These are phyloP conservation scores for Nicotiana rustica DNA, from an alignment of 305 asterid genomes.

Conservation along the genomic window DNA sequence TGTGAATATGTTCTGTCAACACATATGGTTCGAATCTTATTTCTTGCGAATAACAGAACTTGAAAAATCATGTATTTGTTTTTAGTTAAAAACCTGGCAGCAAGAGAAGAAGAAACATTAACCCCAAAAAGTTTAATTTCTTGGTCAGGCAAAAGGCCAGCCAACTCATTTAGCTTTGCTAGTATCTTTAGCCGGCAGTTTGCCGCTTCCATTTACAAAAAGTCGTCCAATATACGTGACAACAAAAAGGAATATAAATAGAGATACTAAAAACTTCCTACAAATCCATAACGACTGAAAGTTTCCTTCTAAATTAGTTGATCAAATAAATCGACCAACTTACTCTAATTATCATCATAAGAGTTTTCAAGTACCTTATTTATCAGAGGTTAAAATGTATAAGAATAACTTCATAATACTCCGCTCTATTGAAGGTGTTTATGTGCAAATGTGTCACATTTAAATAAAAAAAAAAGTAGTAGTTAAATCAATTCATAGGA, in stretches of 20 bases:
- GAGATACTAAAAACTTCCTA: background rate
- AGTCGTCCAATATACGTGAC: slow-evolving; percentile 43
- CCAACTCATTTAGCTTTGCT: slow-evolving; percentile 41
- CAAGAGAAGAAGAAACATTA: slow-evolving; percentile 8
- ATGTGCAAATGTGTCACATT: no score
- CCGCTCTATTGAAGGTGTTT: no score
- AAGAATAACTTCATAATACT: no score
- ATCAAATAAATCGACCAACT: no score
- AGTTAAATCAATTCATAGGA: no score
- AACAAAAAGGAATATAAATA: background rate
- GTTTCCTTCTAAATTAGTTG: no score
- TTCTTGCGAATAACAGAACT: slow-evolving; percentile 47
- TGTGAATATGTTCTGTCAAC: slow-evolving; percentile 37
- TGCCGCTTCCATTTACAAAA: slow-evolving; percentile 45
- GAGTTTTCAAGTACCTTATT: no score
- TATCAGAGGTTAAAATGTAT: no score
- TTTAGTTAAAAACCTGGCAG: background rate
- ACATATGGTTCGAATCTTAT: slow-evolving; percentile 46
- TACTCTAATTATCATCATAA: no score
- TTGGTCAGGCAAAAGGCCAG: slow-evolving; percentile 43
- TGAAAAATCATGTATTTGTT: background rate
- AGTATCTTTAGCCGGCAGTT: slow-evolving; percentile 33
- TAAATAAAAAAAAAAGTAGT: no score
- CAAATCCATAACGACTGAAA: no score
- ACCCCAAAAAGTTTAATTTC: slow-evolving; percentile 49